Evolutionary conservation across 2,329 filamentous ascomycete species (phyloP).

Genomic region (Colletotrichum australisinense): DNA sequence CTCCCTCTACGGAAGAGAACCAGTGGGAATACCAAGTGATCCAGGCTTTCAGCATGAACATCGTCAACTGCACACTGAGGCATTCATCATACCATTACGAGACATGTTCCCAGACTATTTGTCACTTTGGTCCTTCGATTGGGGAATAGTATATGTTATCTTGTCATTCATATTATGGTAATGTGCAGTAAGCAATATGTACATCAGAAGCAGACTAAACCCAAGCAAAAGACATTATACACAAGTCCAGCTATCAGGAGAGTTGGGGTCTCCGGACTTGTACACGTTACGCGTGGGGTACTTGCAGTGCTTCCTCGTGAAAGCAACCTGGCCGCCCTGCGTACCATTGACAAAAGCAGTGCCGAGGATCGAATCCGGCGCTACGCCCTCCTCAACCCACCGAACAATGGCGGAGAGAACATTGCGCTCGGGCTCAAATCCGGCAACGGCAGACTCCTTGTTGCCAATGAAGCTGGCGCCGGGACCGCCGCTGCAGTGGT

Average conservation of each 20-base stretch:
- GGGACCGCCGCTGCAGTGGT: constrained; percentile 45
- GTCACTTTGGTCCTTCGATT: too few relatives aligned
- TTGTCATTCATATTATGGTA: background rate
- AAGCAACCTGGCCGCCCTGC: constrained; percentile 41
- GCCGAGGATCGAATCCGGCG: constrained; percentile 45
- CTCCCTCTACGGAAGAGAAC: background rate
- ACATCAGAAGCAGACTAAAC: background rate
- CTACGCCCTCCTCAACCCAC: constrained; percentile 47
- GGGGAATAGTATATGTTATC: background rate
- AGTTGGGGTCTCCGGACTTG: constrained; percentile 32
- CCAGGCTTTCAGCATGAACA: background rate
- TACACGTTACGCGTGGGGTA: constrained; percentile 48
- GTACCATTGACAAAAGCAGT: constrained; percentile 46
- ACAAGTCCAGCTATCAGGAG: constrained; percentile 36
- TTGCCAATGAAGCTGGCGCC: constrained; percentile 45
- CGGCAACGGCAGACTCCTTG: constrained; percentile 35
- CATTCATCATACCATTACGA: too few relatives aligned
- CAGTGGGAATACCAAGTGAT: too few relatives aligned
- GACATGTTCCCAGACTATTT: too few relatives aligned
- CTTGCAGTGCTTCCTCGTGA: constrained; percentile 48
- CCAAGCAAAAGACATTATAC: background rate
- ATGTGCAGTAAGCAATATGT: background rate
- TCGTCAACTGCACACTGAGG: too few relatives aligned
- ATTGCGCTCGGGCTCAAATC: constrained; percentile 43
- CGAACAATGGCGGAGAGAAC: constrained; percentile 41